A percentile compares a stretch with the other conserved stretches of the same genome.
Evolutionary conservation across 305 asterid species (phyloP).

Genomic region (Solanum hybrid): DNA sequence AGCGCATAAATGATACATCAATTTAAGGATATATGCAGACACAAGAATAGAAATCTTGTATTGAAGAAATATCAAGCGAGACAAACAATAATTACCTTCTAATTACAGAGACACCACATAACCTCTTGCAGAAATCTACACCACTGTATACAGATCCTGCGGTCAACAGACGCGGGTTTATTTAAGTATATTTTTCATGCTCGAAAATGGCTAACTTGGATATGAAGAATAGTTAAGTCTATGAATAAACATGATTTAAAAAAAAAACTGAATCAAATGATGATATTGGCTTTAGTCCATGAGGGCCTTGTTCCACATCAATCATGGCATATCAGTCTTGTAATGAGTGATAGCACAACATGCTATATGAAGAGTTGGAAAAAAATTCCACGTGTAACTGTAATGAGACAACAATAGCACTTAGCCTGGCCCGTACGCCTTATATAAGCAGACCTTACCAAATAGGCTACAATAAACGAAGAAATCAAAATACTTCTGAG

Average conservation of each 20-base stretch:
- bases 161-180: neutral
- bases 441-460: neutral
- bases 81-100: conserved; percentile 48
- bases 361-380: neutral
- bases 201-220: neutral
- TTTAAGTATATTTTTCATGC: neutral
- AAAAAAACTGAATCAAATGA: neutral
- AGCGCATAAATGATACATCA: neutral
- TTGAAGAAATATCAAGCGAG: neutral
- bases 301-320: neutral
- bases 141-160: conserved; percentile 93
- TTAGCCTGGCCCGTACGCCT: neutral
- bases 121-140: conserved; percentile 93
- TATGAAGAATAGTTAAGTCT: neutral
- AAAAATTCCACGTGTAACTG: neutral
- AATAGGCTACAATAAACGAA: neutral
- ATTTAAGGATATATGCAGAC: neutral
- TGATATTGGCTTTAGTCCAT: neutral
- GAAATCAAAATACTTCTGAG: neutral
- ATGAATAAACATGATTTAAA: neutral
- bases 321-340: neutral
- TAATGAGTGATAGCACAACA: neutral
- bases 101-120: conserved; percentile 93
- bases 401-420: neutral
- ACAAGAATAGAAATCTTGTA: neutral